These are phyloP conservation scores for Crucihimalaya himalaica DNA, from an alignment of 345 rosid genomes.

Conservation along the genomic window DNA sequence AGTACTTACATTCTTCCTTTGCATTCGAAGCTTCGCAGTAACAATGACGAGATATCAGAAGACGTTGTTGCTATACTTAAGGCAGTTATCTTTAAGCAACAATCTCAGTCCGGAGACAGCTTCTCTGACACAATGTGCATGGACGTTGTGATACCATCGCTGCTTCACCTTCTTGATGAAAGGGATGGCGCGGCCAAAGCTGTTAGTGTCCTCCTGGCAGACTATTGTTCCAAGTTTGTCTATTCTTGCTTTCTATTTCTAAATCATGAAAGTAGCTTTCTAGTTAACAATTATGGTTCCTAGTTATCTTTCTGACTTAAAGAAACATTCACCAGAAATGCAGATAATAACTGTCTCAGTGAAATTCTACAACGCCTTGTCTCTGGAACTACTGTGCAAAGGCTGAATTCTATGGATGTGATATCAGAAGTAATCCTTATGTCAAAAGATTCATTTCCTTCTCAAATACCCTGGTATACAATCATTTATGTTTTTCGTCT, in stretches of 20 bases:
- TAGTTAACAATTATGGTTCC: background rate
- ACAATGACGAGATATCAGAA: conserved; percentile 69
- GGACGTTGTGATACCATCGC: conserved; percentile 53
- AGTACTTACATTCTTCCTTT: conserved; percentile 31
- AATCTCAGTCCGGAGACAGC: conserved; percentile 49
- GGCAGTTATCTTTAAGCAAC: conserved; percentile 57
- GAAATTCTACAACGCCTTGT: conserved; percentile 72
- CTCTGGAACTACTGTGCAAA: conserved; percentile 60
- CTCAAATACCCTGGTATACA: conserved; percentile 62
- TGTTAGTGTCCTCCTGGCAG: conserved; percentile 68
- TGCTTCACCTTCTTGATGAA: conserved; percentile 86
- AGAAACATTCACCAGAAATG: conserved; percentile 52
- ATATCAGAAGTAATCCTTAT: conserved; percentile 59
- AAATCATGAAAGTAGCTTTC: conserved; percentile 4
- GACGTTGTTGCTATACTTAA: conserved; percentile 67
- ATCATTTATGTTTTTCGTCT: conserved; percentile 25
- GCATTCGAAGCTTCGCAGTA: conserved; percentile 62
- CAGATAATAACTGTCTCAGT: conserved; percentile 57
- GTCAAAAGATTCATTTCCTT: conserved; percentile 48
- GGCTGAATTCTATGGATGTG: conserved; percentile 79
- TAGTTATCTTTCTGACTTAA: conserved; percentile 35
- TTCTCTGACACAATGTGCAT: conserved; percentile 51
- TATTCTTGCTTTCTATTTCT: conserved; percentile 26
- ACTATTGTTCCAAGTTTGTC: conserved; percentile 67
- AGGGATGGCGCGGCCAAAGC: conserved; percentile 85